Percentiles rank a stretch among this genome's conserved stretches.
Conservation (phyloP, 345 rosid genomes). For the Cardamine chenopodiifolia region DNA sequence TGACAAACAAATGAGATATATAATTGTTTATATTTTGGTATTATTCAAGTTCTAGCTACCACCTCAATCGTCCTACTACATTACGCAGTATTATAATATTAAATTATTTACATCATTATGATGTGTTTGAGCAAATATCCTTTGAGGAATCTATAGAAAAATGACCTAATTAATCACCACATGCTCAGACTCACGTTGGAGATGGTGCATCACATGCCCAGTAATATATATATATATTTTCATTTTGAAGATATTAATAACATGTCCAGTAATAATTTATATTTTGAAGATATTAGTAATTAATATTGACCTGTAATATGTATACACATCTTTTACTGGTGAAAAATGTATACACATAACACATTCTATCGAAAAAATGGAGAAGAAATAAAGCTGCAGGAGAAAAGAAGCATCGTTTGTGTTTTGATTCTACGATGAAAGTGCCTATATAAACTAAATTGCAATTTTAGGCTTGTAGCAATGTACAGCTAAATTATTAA, state of each 20-base stretch:
- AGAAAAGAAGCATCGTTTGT: neutral
- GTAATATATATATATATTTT: neutral
- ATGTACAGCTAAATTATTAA: neutral
- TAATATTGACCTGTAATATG: neutral
- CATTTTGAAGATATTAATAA: neutral
- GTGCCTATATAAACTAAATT: neutral
- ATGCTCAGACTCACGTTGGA: slow-evolving; percentile 22
- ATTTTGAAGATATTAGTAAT: neutral
- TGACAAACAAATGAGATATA: neutral
- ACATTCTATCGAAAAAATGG: neutral
- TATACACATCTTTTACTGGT: neutral
- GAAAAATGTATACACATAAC: neutral
- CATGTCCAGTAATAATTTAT: slow-evolving; percentile 2
- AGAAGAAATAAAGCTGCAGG: neutral
- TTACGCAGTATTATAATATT: neutral
- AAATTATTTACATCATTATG: neutral
- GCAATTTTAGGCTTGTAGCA: neutral
- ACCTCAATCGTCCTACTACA: slow-evolving; percentile 16
- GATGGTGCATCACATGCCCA: slow-evolving; percentile 28
- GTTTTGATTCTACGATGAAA: slow-evolving; percentile 26
- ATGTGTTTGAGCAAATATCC: slow-evolving; percentile 2
- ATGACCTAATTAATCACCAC: neutral
- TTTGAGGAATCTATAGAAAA: neutral
- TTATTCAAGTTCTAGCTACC: slow-evolving; percentile 26
- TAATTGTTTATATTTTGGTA: neutral